phyloP scores from a whole-genome alignment of 768 basidiomycete genomes.

The Tylopilus rubrobrunneus region DNA sequence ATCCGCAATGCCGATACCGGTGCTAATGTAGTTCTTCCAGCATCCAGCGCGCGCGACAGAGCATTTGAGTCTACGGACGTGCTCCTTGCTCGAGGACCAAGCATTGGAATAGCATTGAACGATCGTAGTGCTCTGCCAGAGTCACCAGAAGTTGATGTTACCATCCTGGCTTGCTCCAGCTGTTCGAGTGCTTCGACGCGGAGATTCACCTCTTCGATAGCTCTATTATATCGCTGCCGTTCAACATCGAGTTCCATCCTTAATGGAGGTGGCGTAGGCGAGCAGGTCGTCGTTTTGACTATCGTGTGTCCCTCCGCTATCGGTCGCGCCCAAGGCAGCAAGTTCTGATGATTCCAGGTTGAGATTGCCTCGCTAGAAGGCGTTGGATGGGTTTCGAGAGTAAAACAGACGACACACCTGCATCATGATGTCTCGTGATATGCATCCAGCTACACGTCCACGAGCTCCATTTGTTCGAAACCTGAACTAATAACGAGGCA shows the following conservation, averaged over 20 bases:
- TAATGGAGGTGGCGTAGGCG: conserved; percentile 41
- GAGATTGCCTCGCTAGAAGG: conserved; percentile 19
- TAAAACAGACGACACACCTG: conserved; percentile 36
- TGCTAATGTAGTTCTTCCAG: neutral
- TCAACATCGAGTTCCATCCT: conserved; percentile 44
- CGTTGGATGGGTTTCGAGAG: conserved; percentile 8
- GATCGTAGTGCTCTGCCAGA: neutral
- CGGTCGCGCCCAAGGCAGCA: neutral
- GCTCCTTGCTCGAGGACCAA: conserved; percentile 17
- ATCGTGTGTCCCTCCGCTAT: neutral
- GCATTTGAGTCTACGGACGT: conserved; percentile 19
- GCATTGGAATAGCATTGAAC: neutral
- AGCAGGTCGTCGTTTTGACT: conserved; percentile 28
- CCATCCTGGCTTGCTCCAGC: conserved; percentile 22
- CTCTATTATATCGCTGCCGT: conserved; percentile 39
- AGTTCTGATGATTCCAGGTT: conserved; percentile 22
- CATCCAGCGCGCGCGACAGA: conserved; percentile 4
- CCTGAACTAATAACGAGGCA: conserved; percentile 35
- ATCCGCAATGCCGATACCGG: conserved; percentile 4
- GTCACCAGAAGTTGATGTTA: neutral
- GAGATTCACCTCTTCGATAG: conserved; percentile 36
- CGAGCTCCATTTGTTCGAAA: conserved; percentile 39
- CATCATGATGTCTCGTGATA: conserved; percentile 31
- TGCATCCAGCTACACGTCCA: conserved; percentile 46
- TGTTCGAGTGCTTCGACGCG: conserved; percentile 38